Conservation (phyloP, 208 protist species). For the Paratrypanosoma confusum region DNA sequence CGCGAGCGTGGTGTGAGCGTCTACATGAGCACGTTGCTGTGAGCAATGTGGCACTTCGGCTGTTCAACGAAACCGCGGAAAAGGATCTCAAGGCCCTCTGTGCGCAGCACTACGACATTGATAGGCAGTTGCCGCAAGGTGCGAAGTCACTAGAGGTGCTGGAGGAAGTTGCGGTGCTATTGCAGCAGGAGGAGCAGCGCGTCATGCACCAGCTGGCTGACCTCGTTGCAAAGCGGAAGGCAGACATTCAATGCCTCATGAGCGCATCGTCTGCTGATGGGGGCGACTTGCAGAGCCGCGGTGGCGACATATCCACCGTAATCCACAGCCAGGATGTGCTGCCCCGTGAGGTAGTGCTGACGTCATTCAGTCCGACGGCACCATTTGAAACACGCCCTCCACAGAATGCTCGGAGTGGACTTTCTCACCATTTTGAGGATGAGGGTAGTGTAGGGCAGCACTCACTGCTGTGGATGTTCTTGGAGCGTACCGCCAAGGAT, state of each 20-base stretch:
- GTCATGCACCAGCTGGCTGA: slow-evolving; percentile 10
- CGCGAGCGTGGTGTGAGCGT: slow-evolving; percentile 29
- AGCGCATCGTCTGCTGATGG: neutral
- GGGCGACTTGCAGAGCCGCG: neutral
- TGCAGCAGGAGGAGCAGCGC: slow-evolving; percentile 10
- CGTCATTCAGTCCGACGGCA: slow-evolving; percentile 4
- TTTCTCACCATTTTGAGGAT: no score
- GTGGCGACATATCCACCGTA: neutral
- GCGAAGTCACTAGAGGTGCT: slow-evolving; percentile 20
- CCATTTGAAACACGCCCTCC: no score
- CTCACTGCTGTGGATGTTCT: no score
- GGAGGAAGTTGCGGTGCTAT: slow-evolving; percentile 20
- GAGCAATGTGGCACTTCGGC: slow-evolving; percentile 38
- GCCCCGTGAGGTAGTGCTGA: neutral
- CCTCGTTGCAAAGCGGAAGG: no score
- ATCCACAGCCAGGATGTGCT: neutral
- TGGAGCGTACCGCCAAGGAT: no score
- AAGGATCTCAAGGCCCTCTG: slow-evolving; percentile 45
- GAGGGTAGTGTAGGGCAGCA: no score
- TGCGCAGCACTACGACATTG: slow-evolving; percentile 33
- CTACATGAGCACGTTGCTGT: slow-evolving; percentile 53
- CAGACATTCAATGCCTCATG: slow-evolving; percentile 9
- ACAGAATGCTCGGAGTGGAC: no score
- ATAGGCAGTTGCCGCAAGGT: slow-evolving; percentile 12
- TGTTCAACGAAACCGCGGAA: slow-evolving; percentile 20